Percentiles rank a stretch among this genome's conserved stretches.
These are phyloP conservation scores for Irpex sp. DNA, from an alignment of 1,284 basidiomycete genomes.

Conservation along the genomic window DNA sequence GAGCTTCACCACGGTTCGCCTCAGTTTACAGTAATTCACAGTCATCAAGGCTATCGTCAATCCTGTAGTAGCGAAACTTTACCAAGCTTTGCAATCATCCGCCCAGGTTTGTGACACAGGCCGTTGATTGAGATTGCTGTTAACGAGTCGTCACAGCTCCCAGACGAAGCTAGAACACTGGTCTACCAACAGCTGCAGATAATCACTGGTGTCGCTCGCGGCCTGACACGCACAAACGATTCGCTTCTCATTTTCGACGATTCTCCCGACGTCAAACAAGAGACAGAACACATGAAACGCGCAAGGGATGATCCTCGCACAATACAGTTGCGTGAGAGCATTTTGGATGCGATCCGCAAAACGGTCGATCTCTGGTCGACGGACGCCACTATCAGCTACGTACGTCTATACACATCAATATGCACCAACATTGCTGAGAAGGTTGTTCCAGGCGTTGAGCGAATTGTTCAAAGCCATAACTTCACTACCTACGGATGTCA, in stretches of 20 bases:
- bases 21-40: not conserved
- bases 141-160: constrained; percentile 38
- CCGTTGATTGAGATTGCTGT: not conserved
- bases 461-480: constrained; percentile 81
- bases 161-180: constrained; percentile 57
- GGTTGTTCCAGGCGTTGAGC: constrained; percentile 54
- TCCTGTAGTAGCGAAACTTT: constrained; percentile 70
- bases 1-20: constrained; percentile 9
- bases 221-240: constrained; percentile 73
- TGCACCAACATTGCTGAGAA: not conserved
- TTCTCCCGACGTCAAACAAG: constrained; percentile 41
- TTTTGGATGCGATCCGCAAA: constrained; percentile 54
- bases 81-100: constrained; percentile 51
- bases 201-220: constrained; percentile 77
- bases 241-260: constrained; percentile 60
- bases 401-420: constrained; percentile 30
- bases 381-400: constrained; percentile 73
- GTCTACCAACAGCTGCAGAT: constrained; percentile 71
- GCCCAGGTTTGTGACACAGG: constrained; percentile 35
- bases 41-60: constrained; percentile 59
- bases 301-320: constrained; percentile 66
- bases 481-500: constrained; percentile 63
- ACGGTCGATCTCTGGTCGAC: constrained; percentile 70
- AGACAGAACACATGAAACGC: constrained; percentile 45
- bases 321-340: constrained; percentile 53